These are phyloP conservation scores for Furcasterigmium sp. DNA, from an alignment of 2,329 filamentous ascomycete genomes.

Conservation along the genomic window DNA sequence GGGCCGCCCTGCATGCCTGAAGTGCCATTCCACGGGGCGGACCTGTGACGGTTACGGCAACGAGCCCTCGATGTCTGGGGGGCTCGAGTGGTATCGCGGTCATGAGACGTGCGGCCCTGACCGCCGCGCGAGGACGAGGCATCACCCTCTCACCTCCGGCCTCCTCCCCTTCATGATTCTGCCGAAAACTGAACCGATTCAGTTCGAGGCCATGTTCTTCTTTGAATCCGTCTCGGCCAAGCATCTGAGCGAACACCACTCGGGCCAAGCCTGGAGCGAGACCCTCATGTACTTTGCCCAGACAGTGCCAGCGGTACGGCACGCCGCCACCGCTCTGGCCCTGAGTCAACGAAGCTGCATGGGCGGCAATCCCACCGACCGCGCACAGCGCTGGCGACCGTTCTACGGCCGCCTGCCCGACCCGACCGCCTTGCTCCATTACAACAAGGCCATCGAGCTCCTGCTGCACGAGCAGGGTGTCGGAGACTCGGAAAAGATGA, in stretches of 20 bases:
- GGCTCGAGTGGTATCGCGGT: constrained; percentile 5
- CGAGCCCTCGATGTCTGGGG: constrained; percentile 7
- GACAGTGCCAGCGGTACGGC: constrained; percentile 25
- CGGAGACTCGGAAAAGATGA: constrained; percentile 18
- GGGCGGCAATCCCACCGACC: constrained; percentile 10
- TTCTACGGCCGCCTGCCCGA: constrained; percentile 13
- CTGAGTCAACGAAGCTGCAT: constrained; percentile 20
- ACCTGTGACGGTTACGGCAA: constrained; percentile 29
- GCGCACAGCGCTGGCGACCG: not conserved
- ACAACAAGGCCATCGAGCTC: constrained; percentile 22
- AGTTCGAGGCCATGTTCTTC: constrained; percentile 21
- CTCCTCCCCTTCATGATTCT: constrained; percentile 17
- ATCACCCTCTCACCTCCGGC: not conserved
- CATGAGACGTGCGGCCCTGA: not conserved
- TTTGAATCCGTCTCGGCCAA: constrained; percentile 21
- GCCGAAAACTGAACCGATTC: constrained; percentile 12
- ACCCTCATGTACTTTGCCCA: constrained; percentile 29
- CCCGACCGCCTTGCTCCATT: constrained; percentile 18
- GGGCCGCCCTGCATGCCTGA: constrained; percentile 24
- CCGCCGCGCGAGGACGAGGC: too few species aligned
- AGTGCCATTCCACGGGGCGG: constrained; percentile 29
- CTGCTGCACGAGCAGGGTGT: constrained; percentile 18
- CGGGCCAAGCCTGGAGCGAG: constrained; percentile 22
- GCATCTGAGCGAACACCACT: constrained; percentile 23
- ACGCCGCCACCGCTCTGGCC: constrained; percentile 25